A percentile compares a stretch with the other conserved stretches of the same genome.
Conservation (phyloP, 129 eudicot genomes). For the Smallanthus sonchifolius region DNA sequence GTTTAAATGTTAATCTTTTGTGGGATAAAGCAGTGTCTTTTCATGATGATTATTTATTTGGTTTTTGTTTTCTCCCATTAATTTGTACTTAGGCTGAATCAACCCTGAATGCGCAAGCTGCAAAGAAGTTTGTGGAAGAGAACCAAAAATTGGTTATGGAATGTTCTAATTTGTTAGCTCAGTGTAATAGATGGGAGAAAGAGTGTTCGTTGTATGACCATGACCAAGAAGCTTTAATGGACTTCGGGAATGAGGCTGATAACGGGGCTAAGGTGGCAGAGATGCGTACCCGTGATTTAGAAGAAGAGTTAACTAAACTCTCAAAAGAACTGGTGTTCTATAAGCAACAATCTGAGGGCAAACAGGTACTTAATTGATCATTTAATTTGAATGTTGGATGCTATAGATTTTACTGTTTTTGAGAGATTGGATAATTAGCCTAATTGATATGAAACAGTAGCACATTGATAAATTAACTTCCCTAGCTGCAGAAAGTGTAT, state of each 20-base stretch:
- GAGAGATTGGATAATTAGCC: background rate
- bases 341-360: slow-evolving; percentile 36
- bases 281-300: slow-evolving; percentile 39
- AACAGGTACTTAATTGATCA: slow-evolving; percentile 33
- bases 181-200: slow-evolving; percentile 64
- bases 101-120: slow-evolving; percentile 71
- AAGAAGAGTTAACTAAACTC: slow-evolving; percentile 54
- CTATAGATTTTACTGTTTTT: background rate
- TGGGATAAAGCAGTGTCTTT: background rate
- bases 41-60: background rate
- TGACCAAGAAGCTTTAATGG: slow-evolving; percentile 86
- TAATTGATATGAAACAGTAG: background rate
- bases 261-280: slow-evolving; percentile 75
- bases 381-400: background rate
- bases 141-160: slow-evolving; percentile 71
- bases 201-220: slow-evolving; percentile 78
- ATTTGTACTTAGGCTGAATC: slow-evolving; percentile 67
- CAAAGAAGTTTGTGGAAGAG: slow-evolving; percentile 86
- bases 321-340: slow-evolving; percentile 49
- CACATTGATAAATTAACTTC: no score
- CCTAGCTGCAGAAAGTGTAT: no score
- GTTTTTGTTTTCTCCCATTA: background rate
- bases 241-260: slow-evolving; percentile 86
- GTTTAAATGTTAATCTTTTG: background rate
- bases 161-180: slow-evolving; percentile 48